phyloP scores from a whole-genome alignment of 768 basidiomycete genomes.

The Rossbeevera mucosa region DNA sequence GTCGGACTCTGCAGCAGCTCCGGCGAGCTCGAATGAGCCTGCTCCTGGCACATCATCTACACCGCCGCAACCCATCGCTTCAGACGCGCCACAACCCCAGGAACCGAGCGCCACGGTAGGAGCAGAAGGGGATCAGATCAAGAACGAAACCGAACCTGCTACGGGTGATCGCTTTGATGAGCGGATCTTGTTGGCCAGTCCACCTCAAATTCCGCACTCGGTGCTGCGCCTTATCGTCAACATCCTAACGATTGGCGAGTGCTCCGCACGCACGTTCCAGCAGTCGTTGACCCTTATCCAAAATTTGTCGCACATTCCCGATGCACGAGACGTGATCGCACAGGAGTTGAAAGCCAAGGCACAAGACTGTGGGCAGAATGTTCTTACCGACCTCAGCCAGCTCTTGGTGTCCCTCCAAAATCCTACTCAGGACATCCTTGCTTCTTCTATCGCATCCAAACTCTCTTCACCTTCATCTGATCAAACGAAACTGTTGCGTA shows the following conservation, averaged over 20 bases:
- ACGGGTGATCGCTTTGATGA: slow-evolving; percentile 29
- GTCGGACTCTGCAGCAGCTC: slow-evolving; percentile 18
- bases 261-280: slow-evolving; percentile 93
- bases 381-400: slow-evolving; percentile 74
- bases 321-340: slow-evolving; percentile 84
- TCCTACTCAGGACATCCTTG: slow-evolving; percentile 49
- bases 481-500: slow-evolving; percentile 93
- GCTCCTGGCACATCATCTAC: slow-evolving; percentile 4
- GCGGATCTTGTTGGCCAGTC: slow-evolving; percentile 55
- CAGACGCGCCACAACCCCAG: slow-evolving; percentile 11
- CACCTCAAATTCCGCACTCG: slow-evolving; percentile 80
- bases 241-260: slow-evolving; percentile 95
- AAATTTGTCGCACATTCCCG: slow-evolving; percentile 83
- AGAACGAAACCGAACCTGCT: slow-evolving; percentile 20
- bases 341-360: slow-evolving; percentile 83
- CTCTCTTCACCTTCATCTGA: slow-evolving; percentile 93
- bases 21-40: slow-evolving; percentile 14
- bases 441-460: slow-evolving; percentile 72
- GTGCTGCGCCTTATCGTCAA: slow-evolving; percentile 93
- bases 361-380: slow-evolving; percentile 76
- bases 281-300: slow-evolving; percentile 89
- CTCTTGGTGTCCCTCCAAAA: slow-evolving; percentile 60
- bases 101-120: slow-evolving; percentile 15
- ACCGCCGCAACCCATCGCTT: neutral
- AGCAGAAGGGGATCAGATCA: slow-evolving; percentile 18